phyloP scores from a whole-genome alignment of 768 basidiomycete species.

The Calocybe cyanea region DNA sequence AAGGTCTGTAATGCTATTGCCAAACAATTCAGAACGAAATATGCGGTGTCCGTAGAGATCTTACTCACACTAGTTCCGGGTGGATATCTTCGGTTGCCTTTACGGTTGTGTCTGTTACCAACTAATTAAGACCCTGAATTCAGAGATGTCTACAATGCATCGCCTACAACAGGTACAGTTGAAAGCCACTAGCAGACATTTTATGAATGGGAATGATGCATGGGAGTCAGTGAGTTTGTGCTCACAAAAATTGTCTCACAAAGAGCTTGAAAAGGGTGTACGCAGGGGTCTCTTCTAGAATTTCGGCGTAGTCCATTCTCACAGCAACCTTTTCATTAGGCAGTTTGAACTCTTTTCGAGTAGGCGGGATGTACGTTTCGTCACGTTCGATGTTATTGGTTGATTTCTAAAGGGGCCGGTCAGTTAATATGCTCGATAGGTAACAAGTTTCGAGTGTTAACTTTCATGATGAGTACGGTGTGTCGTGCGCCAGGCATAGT shows the following conservation, averaged over 20 bases:
- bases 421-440: too few species aligned
- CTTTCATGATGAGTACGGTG: slow-evolving; percentile 64
- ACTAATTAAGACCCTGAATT: slow-evolving; percentile 6
- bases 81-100: slow-evolving; percentile 44
- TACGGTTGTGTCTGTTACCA: slow-evolving; percentile 35
- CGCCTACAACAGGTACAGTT: slow-evolving; percentile 40
- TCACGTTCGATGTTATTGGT: slow-evolving; percentile 62
- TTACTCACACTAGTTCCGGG: slow-evolving; percentile 38
- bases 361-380: slow-evolving; percentile 64
- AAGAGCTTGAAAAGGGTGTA: slow-evolving; percentile 48
- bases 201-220: slow-evolving; percentile 2
- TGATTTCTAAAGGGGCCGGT: slow-evolving; percentile 35
- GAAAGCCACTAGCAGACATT: slow-evolving; percentile 32
- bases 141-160: not conserved
- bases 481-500: slow-evolving; percentile 66
- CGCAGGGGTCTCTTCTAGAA: slow-evolving; percentile 48
- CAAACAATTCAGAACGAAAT: not conserved
- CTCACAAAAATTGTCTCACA: slow-evolving; percentile 46
- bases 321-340: slow-evolving; percentile 39
- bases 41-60: not conserved
- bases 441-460: slow-evolving; percentile 4
- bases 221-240: slow-evolving; percentile 1
- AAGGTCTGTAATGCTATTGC: slow-evolving; percentile 39
- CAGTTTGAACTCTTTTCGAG: slow-evolving; percentile 37
- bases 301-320: slow-evolving; percentile 38